Percentiles rank a stretch among this genome's conserved stretches.
These are phyloP conservation scores for Trichomonas gallinae DNA, from an alignment of 208 protist species.

Conservation along the genomic window DNA sequence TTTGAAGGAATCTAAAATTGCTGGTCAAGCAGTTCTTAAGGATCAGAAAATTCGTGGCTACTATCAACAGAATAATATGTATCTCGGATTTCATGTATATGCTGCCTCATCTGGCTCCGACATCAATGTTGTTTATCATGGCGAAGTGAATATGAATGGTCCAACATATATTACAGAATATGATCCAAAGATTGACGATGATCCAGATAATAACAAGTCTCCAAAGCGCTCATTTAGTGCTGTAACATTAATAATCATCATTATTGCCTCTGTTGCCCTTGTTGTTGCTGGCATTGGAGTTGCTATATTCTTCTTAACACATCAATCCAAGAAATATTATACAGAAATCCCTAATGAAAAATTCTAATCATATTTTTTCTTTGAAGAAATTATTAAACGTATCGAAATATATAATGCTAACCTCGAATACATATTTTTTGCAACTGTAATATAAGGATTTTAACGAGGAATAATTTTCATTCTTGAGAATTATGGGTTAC, in stretches of 20 bases:
- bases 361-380: not conserved
- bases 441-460: too few relatives aligned
- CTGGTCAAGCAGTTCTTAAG: not conserved
- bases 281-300: not conserved
- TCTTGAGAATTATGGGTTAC: too few relatives aligned
- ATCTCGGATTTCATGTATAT: not conserved
- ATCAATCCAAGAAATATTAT: not conserved
- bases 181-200: not conserved
- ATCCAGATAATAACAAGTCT: too few relatives aligned
- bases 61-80: not conserved
- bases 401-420: too few relatives aligned
- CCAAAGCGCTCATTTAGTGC: not conserved
- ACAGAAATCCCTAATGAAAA: not conserved
- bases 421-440: too few relatives aligned
- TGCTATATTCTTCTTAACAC: not conserved
- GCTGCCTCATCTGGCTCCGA: not conserved
- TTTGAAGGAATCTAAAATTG: not conserved
- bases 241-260: not conserved
- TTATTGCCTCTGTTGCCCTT: not conserved
- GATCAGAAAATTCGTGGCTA: not conserved
- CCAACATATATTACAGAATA: not conserved
- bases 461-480: too few relatives aligned
- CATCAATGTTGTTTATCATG: not conserved
- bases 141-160: not conserved
- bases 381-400: too few relatives aligned